A percentile compares a stretch with the other conserved stretches of the same genome.
Conservation (phyloP, 108 stramenopile species). For the Skeletonema menzelii region DNA sequence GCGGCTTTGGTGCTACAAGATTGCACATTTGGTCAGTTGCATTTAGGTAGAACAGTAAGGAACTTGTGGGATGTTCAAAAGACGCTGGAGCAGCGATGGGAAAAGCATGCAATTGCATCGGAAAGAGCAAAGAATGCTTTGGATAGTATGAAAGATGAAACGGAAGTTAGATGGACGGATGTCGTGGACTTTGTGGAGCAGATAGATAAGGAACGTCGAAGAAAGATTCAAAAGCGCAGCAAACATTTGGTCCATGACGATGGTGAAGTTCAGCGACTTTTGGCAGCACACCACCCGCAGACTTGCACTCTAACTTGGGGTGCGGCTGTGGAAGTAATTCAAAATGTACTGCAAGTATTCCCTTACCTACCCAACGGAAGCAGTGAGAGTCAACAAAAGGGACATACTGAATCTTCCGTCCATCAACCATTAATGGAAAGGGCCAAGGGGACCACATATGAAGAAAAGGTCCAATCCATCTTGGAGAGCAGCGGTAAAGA, state of each 20-base stretch:
- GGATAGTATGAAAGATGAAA: constrained; percentile 42
- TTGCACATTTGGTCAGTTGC: constrained; percentile 80
- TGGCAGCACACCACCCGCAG: neutral
- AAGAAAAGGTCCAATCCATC: constrained; percentile 81
- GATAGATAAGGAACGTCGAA: constrained; percentile 48
- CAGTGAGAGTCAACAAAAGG: constrained; percentile 27
- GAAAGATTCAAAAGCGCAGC: constrained; percentile 47
- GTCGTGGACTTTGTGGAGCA: constrained; percentile 50
- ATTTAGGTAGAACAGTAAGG: constrained; percentile 64
- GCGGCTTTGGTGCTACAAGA: constrained; percentile 89
- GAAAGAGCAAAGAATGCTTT: constrained; percentile 70
- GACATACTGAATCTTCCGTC: constrained; percentile 45
- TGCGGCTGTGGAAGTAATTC: constrained; percentile 24
- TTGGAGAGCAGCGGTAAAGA: constrained; percentile 9
- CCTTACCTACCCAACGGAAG: constrained; percentile 30
- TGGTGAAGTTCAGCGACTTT: constrained; percentile 10
- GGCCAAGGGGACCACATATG: constrained; percentile 80
- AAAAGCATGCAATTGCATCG: constrained; percentile 67
- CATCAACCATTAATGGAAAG: constrained; percentile 77
- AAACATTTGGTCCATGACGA: neutral
- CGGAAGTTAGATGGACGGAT: constrained; percentile 53
- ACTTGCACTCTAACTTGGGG: constrained; percentile 22
- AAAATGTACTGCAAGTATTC: constrained; percentile 16
- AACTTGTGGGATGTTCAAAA: constrained; percentile 76
- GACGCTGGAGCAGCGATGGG: constrained; percentile 75